These are phyloP conservation scores for Leccinum obscurum DNA, from an alignment of 768 basidiomycete species.

Conservation along the genomic window DNA sequence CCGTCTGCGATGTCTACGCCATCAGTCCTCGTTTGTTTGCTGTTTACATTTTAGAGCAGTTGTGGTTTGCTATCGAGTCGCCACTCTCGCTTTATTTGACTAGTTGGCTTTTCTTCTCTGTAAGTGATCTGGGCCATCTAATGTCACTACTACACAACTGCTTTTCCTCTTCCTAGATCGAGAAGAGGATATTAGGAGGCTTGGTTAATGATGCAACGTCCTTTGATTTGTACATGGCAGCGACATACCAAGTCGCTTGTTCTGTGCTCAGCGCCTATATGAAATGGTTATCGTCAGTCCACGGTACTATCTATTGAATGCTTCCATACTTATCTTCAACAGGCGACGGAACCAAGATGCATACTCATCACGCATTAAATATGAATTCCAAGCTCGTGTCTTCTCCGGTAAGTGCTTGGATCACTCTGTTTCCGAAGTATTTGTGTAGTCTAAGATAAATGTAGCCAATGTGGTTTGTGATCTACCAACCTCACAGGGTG, in stretches of 20 bases:
- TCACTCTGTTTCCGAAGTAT: not conserved
- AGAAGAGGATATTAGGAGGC: conserved; percentile 14
- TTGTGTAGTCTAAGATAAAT: not conserved
- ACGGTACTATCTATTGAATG: not conserved
- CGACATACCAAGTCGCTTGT: conserved; percentile 14
- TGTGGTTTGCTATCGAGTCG: conserved; percentile 22
- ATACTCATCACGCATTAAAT: conserved; percentile 21
- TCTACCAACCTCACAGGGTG: conserved; percentile 26
- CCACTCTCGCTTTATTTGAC: conserved; percentile 26
- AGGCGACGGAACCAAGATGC: conserved; percentile 6
- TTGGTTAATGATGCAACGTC: not conserved
- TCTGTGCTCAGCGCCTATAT: conserved; percentile 19
- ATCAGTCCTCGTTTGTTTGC: conserved; percentile 23
- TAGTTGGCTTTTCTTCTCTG: conserved; percentile 21
- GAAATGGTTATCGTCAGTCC: conserved; percentile 21
- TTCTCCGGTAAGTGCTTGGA: conserved; percentile 15
- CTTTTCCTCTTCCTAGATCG: conserved; percentile 18
- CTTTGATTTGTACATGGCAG: conserved; percentile 15
- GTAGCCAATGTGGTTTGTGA: conserved; percentile 22
- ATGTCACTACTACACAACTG: not conserved
- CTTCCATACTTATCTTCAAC: not conserved
- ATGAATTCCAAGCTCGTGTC: conserved; percentile 22
- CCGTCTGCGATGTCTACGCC: conserved; percentile 19
- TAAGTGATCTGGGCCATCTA: conserved; percentile 3
- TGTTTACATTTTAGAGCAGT: conserved; percentile 5